Conservation (phyloP, 1,139 yeast species). For the Taiozyma sp. region DNA sequence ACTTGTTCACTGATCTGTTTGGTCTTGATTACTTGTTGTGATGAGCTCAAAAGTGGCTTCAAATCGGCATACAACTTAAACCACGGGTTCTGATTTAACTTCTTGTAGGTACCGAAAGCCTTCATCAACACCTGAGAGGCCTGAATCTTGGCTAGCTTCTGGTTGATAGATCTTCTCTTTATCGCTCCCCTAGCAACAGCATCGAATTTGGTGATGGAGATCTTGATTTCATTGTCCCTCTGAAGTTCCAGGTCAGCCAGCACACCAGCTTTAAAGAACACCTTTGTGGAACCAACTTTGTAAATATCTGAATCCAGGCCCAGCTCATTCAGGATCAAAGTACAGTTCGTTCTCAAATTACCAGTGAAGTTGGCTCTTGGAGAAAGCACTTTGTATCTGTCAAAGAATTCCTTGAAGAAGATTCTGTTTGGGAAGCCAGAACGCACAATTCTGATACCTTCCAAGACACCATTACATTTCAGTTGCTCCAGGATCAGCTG, state of each 20-base stretch:
- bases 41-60: slow-evolving; percentile 73
- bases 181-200: slow-evolving; percentile 62
- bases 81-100: slow-evolving; percentile 71
- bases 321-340: slow-evolving; percentile 57
- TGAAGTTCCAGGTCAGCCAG: slow-evolving; percentile 79
- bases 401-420: slow-evolving; percentile 74
- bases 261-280: slow-evolving; percentile 93
- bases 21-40: slow-evolving; percentile 52
- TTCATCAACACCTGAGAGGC: slow-evolving; percentile 68
- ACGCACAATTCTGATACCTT: slow-evolving; percentile 95
- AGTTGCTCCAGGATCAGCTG: slow-evolving; percentile 80
- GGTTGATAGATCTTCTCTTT: slow-evolving; percentile 48
- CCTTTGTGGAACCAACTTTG: slow-evolving; percentile 75
- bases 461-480: slow-evolving; percentile 95
- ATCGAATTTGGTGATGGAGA: slow-evolving; percentile 59
- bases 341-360: slow-evolving; percentile 59
- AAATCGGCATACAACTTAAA: slow-evolving; percentile 65
- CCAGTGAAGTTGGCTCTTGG: slow-evolving; percentile 40
- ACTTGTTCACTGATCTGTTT: slow-evolving; percentile 57
- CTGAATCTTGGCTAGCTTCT: slow-evolving; percentile 54
- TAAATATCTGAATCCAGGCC: slow-evolving; percentile 60
- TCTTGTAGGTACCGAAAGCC: slow-evolving; percentile 53
- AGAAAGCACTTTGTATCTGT: slow-evolving; percentile 64
- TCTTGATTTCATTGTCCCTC: slow-evolving; percentile 62
- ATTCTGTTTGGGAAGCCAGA: slow-evolving; percentile 96